Evolutionary conservation across 305 asterid genomes (phyloP).

Genomic region (Solanum hybrid): DNA sequence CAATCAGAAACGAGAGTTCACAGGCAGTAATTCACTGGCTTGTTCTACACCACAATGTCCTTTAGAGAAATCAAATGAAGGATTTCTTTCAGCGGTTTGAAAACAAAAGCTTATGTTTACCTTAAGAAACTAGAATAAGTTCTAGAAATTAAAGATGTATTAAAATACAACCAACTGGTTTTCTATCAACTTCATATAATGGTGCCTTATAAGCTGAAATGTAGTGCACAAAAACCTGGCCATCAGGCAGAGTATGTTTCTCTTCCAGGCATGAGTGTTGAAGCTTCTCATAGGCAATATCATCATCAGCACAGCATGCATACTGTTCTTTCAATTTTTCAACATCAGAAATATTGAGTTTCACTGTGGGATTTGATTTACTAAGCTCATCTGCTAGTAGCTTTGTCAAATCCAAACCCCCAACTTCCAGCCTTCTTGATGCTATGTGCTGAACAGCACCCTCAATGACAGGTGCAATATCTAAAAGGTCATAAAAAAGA

Average conservation of each 20-base stretch:
- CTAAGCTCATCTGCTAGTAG: conserved; percentile 58
- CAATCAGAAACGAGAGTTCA: not conserved
- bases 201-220: conserved; percentile 9
- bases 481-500: conserved; percentile 23
- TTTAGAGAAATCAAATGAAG: not conserved
- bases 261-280: conserved; percentile 60
- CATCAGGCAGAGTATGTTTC: conserved; percentile 87
- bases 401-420: conserved; percentile 81
- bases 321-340: conserved; percentile 79
- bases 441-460: conserved; percentile 98
- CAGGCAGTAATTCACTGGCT: not conserved
- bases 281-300: conserved; percentile 40
- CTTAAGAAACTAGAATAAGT: not conserved
- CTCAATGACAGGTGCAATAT: conserved; percentile 94
- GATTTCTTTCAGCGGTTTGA: not conserved
- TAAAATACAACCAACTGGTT: not conserved
- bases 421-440: conserved; percentile 84
- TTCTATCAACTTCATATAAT: conserved; percentile 1
- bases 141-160: not conserved
- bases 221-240: conserved; percentile 50
- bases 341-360: conserved; percentile 52
- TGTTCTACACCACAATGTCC: not conserved
- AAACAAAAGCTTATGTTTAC: not conserved
- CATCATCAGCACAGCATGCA: conserved; percentile 87
- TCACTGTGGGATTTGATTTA: conserved; percentile 61